These are phyloP conservation scores for Mycena amicta DNA, from an alignment of 768 basidiomycete genomes.

Conservation along the genomic window DNA sequence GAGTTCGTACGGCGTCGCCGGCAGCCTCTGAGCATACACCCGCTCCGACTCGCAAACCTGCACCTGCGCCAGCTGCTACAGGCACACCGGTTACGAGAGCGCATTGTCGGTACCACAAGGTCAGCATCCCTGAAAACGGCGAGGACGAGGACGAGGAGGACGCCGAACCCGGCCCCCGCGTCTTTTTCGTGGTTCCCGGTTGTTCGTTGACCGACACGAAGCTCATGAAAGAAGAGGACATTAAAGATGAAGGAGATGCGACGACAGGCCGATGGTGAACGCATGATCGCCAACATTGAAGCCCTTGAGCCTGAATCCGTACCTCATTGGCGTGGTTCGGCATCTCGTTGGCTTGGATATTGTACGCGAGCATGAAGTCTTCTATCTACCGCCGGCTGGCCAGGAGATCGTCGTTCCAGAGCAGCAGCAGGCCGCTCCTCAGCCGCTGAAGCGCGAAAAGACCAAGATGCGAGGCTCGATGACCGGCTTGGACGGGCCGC, in stretches of 20 bases:
- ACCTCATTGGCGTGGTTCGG: conserved; percentile 58
- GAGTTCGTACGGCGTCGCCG: not conserved
- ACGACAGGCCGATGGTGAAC: conserved; percentile 23
- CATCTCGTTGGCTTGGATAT: conserved; percentile 68
- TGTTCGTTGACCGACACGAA: conserved; percentile 62
- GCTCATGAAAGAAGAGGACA: conserved; percentile 61
- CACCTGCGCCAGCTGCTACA: conserved; percentile 12
- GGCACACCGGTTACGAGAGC: conserved; percentile 65
- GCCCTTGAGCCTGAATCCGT: conserved; percentile 49
- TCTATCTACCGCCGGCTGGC: conserved; percentile 58
- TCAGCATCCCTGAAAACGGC: conserved; percentile 62
- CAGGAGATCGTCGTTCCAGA: conserved; percentile 31
- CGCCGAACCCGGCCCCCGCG: conserved; percentile 47
- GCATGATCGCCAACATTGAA: conserved; percentile 53
- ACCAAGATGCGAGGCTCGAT: conserved; percentile 15
- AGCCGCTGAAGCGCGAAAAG: conserved; percentile 14
- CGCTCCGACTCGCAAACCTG: conserved; percentile 22
- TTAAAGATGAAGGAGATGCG: conserved; percentile 62
- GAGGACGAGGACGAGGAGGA: conserved; percentile 53
- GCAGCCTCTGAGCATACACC: conserved; percentile 25
- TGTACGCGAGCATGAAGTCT: conserved; percentile 65
- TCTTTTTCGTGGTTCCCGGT: conserved; percentile 70
- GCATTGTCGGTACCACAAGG: conserved; percentile 69
- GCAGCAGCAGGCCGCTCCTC: no score
- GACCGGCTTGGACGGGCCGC: conserved; percentile 10